These are phyloP conservation scores for Fusarium anthophilum DNA, from an alignment of 2,329 filamentous ascomycete species.

Conservation along the genomic window DNA sequence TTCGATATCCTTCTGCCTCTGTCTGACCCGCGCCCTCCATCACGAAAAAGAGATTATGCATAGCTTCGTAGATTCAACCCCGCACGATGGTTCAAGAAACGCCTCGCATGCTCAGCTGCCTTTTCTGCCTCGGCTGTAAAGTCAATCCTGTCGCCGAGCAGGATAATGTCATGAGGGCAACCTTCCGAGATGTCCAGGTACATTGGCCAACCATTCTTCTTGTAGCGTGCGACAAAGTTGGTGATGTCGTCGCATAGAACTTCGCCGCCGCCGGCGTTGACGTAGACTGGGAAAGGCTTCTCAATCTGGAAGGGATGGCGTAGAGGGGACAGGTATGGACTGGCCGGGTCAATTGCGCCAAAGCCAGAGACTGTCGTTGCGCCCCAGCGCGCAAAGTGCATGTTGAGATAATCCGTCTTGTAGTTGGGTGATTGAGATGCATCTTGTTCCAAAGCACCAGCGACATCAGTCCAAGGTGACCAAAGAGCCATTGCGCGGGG, in stretches of 20 bases:
- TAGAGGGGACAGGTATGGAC: slow-evolving; percentile 30
- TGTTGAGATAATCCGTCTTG: slow-evolving; percentile 36
- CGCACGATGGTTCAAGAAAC: slow-evolving; percentile 15
- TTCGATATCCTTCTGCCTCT: not conserved
- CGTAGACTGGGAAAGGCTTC: slow-evolving; percentile 13
- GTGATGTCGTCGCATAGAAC: slow-evolving; percentile 31
- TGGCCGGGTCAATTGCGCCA: slow-evolving; percentile 16
- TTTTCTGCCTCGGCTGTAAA: slow-evolving; percentile 31
- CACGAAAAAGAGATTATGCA: not conserved
- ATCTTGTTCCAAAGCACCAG: slow-evolving; percentile 29
- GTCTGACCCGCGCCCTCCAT: not conserved
- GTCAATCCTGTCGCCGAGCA: slow-evolving; percentile 22
- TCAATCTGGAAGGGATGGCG: slow-evolving; percentile 25
- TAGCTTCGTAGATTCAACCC: slow-evolving; percentile 13
- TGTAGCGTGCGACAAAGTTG: slow-evolving; percentile 23
- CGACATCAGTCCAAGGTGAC: slow-evolving; percentile 36
- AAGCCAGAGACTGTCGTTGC: slow-evolving; percentile 26
- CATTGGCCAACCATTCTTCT: slow-evolving; percentile 26
- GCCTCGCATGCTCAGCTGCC: slow-evolving; percentile 19
- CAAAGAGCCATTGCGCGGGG: slow-evolving; percentile 30
- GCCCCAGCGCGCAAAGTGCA: slow-evolving; percentile 30
- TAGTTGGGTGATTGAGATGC: slow-evolving; percentile 26
- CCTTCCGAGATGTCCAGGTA: slow-evolving; percentile 22
- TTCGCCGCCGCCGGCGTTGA: slow-evolving; percentile 29
- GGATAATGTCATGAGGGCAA: slow-evolving; percentile 33